Evolutionary conservation across 495 filamentous ascomycete species (phyloP), one percentile per base, ranked within the genome.

Genomic region (Hypoxylon intermedium): DNA sequence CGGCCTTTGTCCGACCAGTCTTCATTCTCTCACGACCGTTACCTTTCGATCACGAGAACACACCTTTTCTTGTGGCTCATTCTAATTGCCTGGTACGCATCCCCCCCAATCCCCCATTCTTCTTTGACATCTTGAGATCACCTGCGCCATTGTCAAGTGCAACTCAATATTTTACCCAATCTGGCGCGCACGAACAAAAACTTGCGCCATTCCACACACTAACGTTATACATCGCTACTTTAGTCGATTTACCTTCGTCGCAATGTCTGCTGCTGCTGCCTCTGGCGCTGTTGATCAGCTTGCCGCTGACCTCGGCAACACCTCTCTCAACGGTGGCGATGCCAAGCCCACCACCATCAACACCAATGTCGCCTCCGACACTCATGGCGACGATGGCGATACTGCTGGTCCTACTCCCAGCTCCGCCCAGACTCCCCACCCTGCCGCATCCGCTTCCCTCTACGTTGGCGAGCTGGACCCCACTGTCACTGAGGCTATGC

Each of bases 391-490:
- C 36, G 85, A 85, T 58, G 70, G 75, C 56, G 83, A 83, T 72
- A 80, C 79, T 53, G 82, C 85, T 68, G 79, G 81, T 41, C 81
- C 85, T 44, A 90, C 89, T 58, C 87, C 90, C 58, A 85, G 85
- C 75, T 89, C 91, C 54, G 85, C 85, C 58, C 83, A 82, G 40
- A 79, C 85, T 50, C 86, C 87, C 46, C 83, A 85, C 67, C 84
- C 85, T 37, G 90, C 94, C 78, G 90, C 91, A 53, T 97, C 94
- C 34, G 94, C 95, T 52, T 99, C 94, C 30, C 90, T 99, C 69
- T 99, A 99, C 74, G 94, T 99, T 65, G 94, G 94, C 74, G 94
- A 99, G 80, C 91, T 99, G 63, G 94, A 99, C 77, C 86, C 89
- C 53, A 91, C 90, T 46, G 94, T 99, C 72, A 99, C 94, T 52